Conservation (phyloP, 768 basidiomycete species). For the Termitomyces titanicus region DNA sequence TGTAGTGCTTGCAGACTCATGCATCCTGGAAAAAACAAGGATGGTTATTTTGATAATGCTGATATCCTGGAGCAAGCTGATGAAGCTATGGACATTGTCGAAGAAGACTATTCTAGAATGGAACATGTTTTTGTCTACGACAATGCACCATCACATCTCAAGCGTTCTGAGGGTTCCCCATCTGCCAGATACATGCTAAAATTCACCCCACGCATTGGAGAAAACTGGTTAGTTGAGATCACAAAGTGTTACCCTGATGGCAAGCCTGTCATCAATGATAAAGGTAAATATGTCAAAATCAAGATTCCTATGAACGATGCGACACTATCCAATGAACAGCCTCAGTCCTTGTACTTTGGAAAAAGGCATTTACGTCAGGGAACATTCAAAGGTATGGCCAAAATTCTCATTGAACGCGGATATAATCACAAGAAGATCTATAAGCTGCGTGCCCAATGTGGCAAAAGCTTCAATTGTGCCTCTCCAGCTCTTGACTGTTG, state of each 20-base stretch:
- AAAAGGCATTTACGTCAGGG: neutral
- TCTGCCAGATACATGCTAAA: slow-evolving; percentile 6
- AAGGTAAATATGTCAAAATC: neutral
- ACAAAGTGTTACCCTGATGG: slow-evolving; percentile 15
- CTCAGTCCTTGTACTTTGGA: neutral
- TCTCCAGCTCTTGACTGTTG: no score
- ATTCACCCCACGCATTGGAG: slow-evolving; percentile 10
- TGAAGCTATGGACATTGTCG: slow-evolving; percentile 23
- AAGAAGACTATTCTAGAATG: neutral
- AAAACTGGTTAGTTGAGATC: slow-evolving; percentile 19
- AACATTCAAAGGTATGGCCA: slow-evolving; percentile 37
- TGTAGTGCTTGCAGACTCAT: slow-evolving; percentile 20
- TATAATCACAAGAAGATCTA: no score
- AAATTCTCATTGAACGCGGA: no score
- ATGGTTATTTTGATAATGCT: neutral
- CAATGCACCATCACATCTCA: slow-evolving; percentile 7
- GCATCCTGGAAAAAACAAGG: slow-evolving; percentile 17
- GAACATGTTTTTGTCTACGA: slow-evolving; percentile 15
- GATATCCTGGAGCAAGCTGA: slow-evolving; percentile 23
- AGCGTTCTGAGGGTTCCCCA: neutral
- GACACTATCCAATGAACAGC: slow-evolving; percentile 19
- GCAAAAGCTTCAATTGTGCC: no score
- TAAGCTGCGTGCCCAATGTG: no score
- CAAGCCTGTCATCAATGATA: slow-evolving; percentile 10
- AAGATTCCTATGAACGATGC: neutral